Evolutionary conservation across 2,329 filamentous ascomycete genomes (phyloP), one percentile per base, ranked within the genome.

Genomic region (Clathrospora elynae): DNA sequence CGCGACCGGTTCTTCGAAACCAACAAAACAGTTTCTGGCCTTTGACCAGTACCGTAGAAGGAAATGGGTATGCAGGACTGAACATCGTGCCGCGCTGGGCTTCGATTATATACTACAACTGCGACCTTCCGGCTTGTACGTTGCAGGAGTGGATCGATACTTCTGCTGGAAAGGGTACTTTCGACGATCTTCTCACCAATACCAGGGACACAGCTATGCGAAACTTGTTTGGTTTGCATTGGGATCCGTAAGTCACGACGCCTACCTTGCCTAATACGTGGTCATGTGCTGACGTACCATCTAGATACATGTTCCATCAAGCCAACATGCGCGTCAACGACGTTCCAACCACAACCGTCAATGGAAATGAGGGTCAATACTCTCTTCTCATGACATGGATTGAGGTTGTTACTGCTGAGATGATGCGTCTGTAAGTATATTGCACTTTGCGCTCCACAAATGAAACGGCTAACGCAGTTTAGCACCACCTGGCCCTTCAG

Each of bases 61-160:
- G 49, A 8, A 80, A 84, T 53, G 81, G 81, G 0, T 80, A 77
- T 51, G 76, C 67, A 28, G 81, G 82, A 1, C 71, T 83, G 26
- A 74, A 75, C 44, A 73, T 84, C 35, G 78, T 81, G 58, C 80
- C 80, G 4, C 78, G 82, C 31, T 85, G 77, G 77, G 78, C 81
- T 1, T 81, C 79, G 3, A 76, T 78, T 28, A 84, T 85, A 47
- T 85, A 84, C 70, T 85, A 81, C 73, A 83, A 85, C 68, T 84
- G 82, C 62, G 77, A 82, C 57, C 75, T 74, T 11, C 72, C 79
- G 2, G 71, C 66, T 14, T 85, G 82, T 60, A 84, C 81, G 0
- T 60, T 77, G 12, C 67, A 76, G 34, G 81, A 85, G 61, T 85
- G 82, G 82, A 81, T 80, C 35, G 72, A 78, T 39, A 84, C 81